phyloP scores from a whole-genome alignment of 371 early-diverging fungal species.

The Dinochytrium kinnereticum region DNA sequence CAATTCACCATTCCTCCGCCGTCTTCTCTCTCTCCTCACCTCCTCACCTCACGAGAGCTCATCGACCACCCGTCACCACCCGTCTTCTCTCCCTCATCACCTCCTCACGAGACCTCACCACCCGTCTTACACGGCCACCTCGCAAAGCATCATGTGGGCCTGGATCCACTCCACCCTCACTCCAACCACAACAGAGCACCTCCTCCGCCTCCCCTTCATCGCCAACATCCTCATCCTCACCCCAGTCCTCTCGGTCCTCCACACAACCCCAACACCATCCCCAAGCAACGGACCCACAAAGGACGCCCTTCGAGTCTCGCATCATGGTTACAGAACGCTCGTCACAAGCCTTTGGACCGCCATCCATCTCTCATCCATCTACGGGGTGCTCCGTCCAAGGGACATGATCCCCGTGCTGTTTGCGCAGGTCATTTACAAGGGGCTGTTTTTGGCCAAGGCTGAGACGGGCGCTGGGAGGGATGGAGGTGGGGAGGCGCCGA shows the following conservation, averaged over 20 bases:
- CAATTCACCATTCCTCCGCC: too few species aligned
- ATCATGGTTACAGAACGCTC: neutral
- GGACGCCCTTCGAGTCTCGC: neutral
- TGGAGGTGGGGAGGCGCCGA: neutral
- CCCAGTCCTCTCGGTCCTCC: neutral
- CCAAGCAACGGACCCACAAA: neutral
- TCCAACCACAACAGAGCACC: neutral
- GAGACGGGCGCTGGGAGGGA: neutral
- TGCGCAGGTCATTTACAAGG: neutral
- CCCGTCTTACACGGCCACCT: too few species aligned
- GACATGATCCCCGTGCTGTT: neutral
- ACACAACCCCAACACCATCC: neutral
- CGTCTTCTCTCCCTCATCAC: too few species aligned
- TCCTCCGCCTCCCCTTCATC: neutral
- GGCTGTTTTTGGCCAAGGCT: neutral
- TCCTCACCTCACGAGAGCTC: too few species aligned
- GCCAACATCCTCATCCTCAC: neutral
- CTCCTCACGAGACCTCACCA: too few species aligned
- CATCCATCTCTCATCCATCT: neutral
- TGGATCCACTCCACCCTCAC: too few species aligned
- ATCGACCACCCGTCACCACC: too few species aligned
- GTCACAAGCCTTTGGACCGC: neutral
- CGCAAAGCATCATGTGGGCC: too few species aligned
- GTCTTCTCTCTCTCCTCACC: too few species aligned
- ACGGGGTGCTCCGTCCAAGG: neutral